Evolutionary conservation across 2,329 filamentous ascomycete species (phyloP).

Genomic region (Scytalidium sp.): DNA sequence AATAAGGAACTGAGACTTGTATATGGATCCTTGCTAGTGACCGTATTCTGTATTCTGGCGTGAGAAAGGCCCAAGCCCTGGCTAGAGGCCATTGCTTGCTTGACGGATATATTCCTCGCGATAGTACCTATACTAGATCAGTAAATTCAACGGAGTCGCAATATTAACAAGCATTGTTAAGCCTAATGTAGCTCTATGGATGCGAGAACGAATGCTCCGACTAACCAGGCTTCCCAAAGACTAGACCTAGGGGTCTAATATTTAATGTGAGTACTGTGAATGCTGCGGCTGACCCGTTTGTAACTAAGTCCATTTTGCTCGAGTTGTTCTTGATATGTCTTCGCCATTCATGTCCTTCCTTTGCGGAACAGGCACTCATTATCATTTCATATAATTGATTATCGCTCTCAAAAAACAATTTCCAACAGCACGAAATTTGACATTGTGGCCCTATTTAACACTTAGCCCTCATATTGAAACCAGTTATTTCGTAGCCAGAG

Average conservation of each 20-base stretch:
- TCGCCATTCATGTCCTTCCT: constrained; percentile 80
- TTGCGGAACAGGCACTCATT: constrained; percentile 78
- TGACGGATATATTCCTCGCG: constrained; percentile 71
- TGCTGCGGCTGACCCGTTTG: constrained; percentile 43
- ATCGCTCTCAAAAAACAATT: constrained; percentile 76
- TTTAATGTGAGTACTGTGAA: constrained; percentile 66
- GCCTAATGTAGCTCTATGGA: too few relatives aligned
- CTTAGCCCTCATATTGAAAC: not conserved
- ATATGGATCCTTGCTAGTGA: constrained; percentile 56
- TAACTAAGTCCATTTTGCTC: constrained; percentile 45
- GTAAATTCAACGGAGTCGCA: not conserved
- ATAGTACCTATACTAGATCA: constrained; percentile 45
- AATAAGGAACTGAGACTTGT: constrained; percentile 49
- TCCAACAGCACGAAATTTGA: constrained; percentile 88
- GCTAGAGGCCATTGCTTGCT: constrained; percentile 72
- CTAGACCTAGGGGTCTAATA: constrained; percentile 70
- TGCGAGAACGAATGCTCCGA: too few relatives aligned
- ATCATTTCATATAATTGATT: constrained; percentile 80
- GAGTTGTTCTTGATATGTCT: constrained; percentile 55
- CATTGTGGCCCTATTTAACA: constrained; percentile 70
- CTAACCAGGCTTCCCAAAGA: constrained; percentile 70
- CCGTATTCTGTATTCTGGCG: constrained; percentile 85
- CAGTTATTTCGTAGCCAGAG: not conserved
- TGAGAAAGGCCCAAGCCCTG: constrained; percentile 67
- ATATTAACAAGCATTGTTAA: too few relatives aligned